These are phyloP conservation scores for Apiospora phragmitis DNA, from an alignment of 2,329 filamentous ascomycete genomes.

Conservation along the genomic window DNA sequence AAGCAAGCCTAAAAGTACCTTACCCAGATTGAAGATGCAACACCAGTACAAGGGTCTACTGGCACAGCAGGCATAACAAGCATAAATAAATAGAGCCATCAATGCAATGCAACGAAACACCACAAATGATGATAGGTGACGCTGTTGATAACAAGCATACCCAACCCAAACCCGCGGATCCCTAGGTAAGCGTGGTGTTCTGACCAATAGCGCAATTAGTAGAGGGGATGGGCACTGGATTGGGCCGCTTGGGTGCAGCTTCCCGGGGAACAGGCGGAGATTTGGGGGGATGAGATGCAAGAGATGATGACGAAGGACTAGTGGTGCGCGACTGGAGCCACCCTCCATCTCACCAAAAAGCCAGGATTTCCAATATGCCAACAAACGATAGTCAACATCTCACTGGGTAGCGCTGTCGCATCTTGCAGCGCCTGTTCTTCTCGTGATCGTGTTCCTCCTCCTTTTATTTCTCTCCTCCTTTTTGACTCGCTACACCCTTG, in stretches of 20 bases:
- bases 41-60: background rate
- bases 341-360: slow-evolving; percentile 6
- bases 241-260: background rate
- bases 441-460: background rate
- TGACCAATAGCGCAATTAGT: background rate
- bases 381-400: background rate
- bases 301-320: slow-evolving; percentile 6
- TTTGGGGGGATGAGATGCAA: slow-evolving; percentile 2
- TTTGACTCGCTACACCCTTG: background rate
- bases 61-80: background rate
- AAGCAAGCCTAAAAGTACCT: background rate
- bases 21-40: background rate
- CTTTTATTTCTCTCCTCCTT: background rate
- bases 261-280: slow-evolving; percentile 1
- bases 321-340: slow-evolving; percentile 6
- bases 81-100: background rate
- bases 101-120: background rate
- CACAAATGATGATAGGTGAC: background rate
- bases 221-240: background rate
- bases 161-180: background rate
- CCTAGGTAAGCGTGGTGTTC: background rate
- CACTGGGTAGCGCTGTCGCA: background rate
- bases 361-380: slow-evolving; percentile 1
- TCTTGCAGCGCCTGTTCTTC: background rate
- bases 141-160: background rate